Base-by-base conservation (phyloP, 495 filamentous ascomycete species). In the Haplographium delicatum region DNA sequence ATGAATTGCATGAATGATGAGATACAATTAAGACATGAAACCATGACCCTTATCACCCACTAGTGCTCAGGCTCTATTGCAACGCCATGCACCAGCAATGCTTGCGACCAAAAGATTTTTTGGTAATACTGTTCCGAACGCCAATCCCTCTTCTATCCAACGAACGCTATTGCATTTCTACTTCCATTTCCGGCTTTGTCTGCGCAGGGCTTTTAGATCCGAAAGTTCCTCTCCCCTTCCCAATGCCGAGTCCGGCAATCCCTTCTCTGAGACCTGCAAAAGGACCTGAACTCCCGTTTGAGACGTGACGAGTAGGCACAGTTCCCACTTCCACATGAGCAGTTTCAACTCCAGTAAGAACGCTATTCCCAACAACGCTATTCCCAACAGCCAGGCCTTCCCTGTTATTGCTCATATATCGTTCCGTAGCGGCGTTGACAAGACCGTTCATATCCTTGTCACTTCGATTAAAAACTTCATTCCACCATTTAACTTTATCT, bases 361-460 rank as follows among this genome's bases (percentile, higher is more conserved):
- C 56, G n/a, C 40, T 18, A 10, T 33, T 10, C 27, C 24, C 19
- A 4, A 60, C 37, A 19, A 62, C 56, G n/a, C 40, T 18, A 10
- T 33, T 10, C 27, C 24, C 19, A 0, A 23, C 18, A n/a, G 53
- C 28, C 13, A 37, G 27, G n/a, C 28, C 42, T 2, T 49, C 34
- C n/a, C 46, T 20, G 34, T 35, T 44, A 43, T 15, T 44, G 16
- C 45, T 45, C 16, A 62, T 20, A n/a, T 62, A 62, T 15, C 45
- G 25, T 33, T 59, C 59, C n/a, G 44, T 62, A n/a, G 33, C 59
- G 15, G 69, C 60, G 44, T 78, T 74, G 1, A 70, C 56, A 25
- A 74, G 72, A 1, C 82, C 82, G 64, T 99, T 99, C 94, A 99
- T 99, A 60, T 99, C 94, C 6, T 78, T 76, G 62, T 94, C 88